Conservation (phyloP, 2,329 filamentous ascomycete species). For the Fusarium domesticum region DNA sequence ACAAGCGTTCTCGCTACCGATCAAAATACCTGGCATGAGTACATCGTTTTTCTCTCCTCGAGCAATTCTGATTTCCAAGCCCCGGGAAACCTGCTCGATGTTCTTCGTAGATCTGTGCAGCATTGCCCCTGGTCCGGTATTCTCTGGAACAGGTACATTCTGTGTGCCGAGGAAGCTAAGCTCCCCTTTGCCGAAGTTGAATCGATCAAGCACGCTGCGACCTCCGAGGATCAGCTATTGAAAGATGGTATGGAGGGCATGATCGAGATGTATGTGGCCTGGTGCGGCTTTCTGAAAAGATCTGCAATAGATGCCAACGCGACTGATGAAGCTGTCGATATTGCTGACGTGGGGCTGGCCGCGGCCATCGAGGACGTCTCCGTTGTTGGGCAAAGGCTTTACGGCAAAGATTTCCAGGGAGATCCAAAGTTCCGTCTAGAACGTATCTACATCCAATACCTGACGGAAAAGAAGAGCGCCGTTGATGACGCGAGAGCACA, state of each 20-base stretch:
- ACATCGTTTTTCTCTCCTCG: slow-evolving; percentile 69
- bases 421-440: slow-evolving; percentile 87
- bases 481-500: slow-evolving; percentile 72
- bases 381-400: slow-evolving; percentile 71
- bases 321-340: slow-evolving; percentile 78
- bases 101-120: slow-evolving; percentile 76
- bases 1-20: slow-evolving; percentile 67
- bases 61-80: slow-evolving; percentile 37
- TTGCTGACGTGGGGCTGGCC: slow-evolving; percentile 84
- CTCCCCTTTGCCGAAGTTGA: slow-evolving; percentile 78
- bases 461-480: slow-evolving; percentile 79
- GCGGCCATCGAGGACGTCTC: slow-evolving; percentile 84
- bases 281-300: slow-evolving; percentile 91
- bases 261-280: slow-evolving; percentile 86
- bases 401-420: slow-evolving; percentile 73
- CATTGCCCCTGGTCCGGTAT: slow-evolving; percentile 93
- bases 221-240: slow-evolving; percentile 79
- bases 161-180: slow-evolving; percentile 76
- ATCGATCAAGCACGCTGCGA: slow-evolving; percentile 87
- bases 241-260: slow-evolving; percentile 83
- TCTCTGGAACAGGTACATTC: slow-evolving; percentile 85
- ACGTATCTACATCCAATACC: slow-evolving; percentile 86
- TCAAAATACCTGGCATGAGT: slow-evolving; percentile 77
- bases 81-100: slow-evolving; percentile 56
- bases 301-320: slow-evolving; percentile 73